These are phyloP conservation scores for Phoma sp. DNA, from an alignment of 2,329 filamentous ascomycete genomes.

Conservation along the genomic window DNA sequence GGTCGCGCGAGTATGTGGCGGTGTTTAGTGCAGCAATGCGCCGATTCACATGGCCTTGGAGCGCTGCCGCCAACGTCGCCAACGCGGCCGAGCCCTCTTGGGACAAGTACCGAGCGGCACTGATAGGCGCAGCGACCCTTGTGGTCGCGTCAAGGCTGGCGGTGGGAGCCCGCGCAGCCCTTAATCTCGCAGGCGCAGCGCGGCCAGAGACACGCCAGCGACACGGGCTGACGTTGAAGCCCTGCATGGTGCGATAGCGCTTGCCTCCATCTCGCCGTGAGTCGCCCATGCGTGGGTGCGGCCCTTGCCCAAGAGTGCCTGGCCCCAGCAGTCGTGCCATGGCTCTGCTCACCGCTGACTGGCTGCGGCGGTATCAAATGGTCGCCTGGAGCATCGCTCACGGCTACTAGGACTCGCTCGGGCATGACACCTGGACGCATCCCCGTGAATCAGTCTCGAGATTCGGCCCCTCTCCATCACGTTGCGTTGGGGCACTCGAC, in stretches of 20 bases:
- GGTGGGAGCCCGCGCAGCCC: neutral
- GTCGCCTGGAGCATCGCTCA: conserved; percentile 6
- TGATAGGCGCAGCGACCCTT: conserved; percentile 13
- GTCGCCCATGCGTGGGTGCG: neutral
- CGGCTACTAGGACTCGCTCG: conserved; percentile 6
- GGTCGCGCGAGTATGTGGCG: conserved; percentile 19
- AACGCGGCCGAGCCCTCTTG: conserved; percentile 16
- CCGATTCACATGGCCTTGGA: conserved; percentile 6
- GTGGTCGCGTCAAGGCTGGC: conserved; percentile 4
- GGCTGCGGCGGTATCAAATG: conserved; percentile 16
- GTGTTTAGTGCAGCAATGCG: conserved; percentile 16
- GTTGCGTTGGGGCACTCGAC: neutral
- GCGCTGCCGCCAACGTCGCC: conserved; percentile 18
- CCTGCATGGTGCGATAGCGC: conserved; percentile 18
- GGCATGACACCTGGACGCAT: neutral
- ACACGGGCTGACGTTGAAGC: neutral
- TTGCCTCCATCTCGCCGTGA: conserved; percentile 8
- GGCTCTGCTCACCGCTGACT: conserved; percentile 19
- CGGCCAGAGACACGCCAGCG: neutral
- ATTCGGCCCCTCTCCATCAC: neutral
- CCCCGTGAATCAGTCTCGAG: neutral
- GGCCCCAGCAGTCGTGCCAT: conserved; percentile 1
- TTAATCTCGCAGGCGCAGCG: neutral
- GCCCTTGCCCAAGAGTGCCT: conserved; percentile 8
- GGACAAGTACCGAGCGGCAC: conserved; percentile 12